A percentile compares a stretch with the other conserved stretches of the same genome.
These are phyloP conservation scores for Podaxis sp. DNA, from an alignment of 768 basidiomycete genomes.

Conservation along the genomic window DNA sequence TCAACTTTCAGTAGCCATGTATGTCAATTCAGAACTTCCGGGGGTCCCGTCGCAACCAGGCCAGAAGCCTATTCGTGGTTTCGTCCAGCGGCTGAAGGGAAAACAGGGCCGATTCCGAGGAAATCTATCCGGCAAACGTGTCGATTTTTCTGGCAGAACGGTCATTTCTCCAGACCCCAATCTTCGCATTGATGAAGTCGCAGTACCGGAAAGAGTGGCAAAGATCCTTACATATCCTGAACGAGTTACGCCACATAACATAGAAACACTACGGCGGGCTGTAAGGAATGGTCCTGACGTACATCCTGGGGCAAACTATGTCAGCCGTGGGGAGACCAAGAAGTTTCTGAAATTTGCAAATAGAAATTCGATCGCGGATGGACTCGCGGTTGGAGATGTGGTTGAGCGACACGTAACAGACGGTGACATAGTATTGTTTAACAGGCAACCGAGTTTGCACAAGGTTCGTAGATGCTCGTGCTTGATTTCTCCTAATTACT, in stretches of 20 bases:
- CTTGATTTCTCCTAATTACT: neutral
- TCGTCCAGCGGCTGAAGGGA: slow-evolving; percentile 96
- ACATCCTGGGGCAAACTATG: slow-evolving; percentile 96
- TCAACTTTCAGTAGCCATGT: slow-evolving; percentile 92
- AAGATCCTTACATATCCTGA: slow-evolving; percentile 96
- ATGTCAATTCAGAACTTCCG: slow-evolving; percentile 96
- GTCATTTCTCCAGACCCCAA: slow-evolving; percentile 99
- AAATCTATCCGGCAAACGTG: slow-evolving; percentile 97
- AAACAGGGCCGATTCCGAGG: slow-evolving; percentile 99
- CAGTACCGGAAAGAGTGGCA: slow-evolving; percentile 92
- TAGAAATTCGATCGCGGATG: slow-evolving; percentile 73
- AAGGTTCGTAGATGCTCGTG: slow-evolving; percentile 46
- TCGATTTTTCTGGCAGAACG: slow-evolving; percentile 96
- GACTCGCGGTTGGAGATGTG: slow-evolving; percentile 79
- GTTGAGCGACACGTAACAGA: slow-evolving; percentile 95
- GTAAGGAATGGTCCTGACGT: slow-evolving; percentile 85
- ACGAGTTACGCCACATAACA: slow-evolving; percentile 88
- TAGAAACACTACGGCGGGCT: slow-evolving; percentile 67
- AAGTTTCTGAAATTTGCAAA: slow-evolving; percentile 90
- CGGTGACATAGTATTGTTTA: slow-evolving; percentile 96
- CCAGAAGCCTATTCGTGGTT: slow-evolving; percentile 94
- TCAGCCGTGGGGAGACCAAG: slow-evolving; percentile 79
- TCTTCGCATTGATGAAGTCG: slow-evolving; percentile 96
- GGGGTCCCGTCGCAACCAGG: slow-evolving; percentile 85
- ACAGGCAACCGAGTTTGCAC: slow-evolving; percentile 97